Evolutionary conservation across 805 yeast genomes (phyloP), one percentile per base, ranked within the genome.

Genomic region (Priceomyces medius): DNA sequence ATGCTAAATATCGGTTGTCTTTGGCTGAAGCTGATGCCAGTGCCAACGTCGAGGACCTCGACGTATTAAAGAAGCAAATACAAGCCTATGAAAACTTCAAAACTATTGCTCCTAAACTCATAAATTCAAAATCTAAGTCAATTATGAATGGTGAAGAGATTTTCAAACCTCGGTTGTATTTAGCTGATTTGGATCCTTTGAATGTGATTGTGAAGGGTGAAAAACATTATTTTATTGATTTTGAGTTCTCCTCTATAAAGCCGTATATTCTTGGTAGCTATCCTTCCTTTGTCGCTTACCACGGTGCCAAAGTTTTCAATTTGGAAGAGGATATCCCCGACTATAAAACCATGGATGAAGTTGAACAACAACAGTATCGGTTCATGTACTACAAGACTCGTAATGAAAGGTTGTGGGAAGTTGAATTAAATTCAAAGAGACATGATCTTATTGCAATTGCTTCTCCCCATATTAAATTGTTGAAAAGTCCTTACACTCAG

Each of bases 181-280:
- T 81, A 48, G 91, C 97, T 4, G 98, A 93, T 60, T 66, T 93
- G 50, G 95, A 88, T 60, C 98, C 99, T 17, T 73, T 90, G 78
- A 91, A 91, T 58, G 87, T 88, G 7, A 70, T 89, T 34, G 66
- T 72, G 9, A 59, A 60, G 23, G 56, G 62, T 31, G 53, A 48
- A 20, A 62, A 59, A 7, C 67, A 69, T 14, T 77, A 73, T 53
- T 80, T 89, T 47, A 57, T 89, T 40, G 99, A 91, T 64, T 84
- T 90, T 58, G 98, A 93, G 66, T 82, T 84, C 52, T 63, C 90
- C 8, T 62, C 81, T 13, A 80, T 88, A 48, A 85, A 87, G 59
- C 98, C 99, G 37, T 85, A 85, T 54, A 69, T 88, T 37, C 76
- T 88, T 50, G 83, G 83, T 46, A 79, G 77, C 29, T 81, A 88